Evolutionary conservation across 2,329 filamentous ascomycete species (phyloP).

Genomic region (Sordariomycetes sp.): DNA sequence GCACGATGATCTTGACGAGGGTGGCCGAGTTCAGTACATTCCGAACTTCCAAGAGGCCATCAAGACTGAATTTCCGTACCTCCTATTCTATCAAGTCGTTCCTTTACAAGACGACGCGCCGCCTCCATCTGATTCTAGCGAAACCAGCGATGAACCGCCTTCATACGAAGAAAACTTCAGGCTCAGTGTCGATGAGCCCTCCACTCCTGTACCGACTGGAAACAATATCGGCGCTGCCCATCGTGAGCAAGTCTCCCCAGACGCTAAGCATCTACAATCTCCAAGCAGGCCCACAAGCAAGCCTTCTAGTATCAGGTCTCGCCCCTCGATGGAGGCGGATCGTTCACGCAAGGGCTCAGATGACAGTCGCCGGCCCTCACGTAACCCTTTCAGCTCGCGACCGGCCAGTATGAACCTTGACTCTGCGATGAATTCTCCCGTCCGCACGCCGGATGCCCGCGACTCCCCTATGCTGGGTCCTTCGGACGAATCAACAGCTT

Average conservation of each 20-base stretch:
- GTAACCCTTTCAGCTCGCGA: conserved; percentile 23
- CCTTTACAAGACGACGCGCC: conserved; percentile 66
- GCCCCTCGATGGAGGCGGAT: conserved; percentile 47
- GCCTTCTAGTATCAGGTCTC: conserved; percentile 40
- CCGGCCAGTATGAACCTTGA: conserved; percentile 44
- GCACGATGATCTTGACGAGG: conserved; percentile 74
- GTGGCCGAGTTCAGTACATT: conserved; percentile 63
- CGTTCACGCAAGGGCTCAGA: conserved; percentile 39
- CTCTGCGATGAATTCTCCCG: conserved; percentile 26
- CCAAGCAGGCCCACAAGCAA: conserved; percentile 19
- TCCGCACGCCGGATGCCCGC: conserved; percentile 21
- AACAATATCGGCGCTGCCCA: background rate
- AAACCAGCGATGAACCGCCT: conserved; percentile 43
- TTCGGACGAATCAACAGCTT: conserved; percentile 42
- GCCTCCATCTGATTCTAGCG: no score
- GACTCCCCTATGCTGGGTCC: conserved; percentile 30
- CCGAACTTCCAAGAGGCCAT: conserved; percentile 70
- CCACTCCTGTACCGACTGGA: conserved; percentile 1
- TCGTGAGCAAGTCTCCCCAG: background rate
- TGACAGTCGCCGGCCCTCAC: conserved; percentile 31
- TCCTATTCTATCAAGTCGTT: conserved; percentile 91
- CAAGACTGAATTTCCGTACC: conserved; percentile 82
- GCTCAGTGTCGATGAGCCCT: conserved; percentile 26
- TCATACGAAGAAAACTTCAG: conserved; percentile 49
- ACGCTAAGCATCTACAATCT: conserved; percentile 11